phyloP scores from a whole-genome alignment of 805 yeast species.

The Torulaspora maleeae region DNA sequence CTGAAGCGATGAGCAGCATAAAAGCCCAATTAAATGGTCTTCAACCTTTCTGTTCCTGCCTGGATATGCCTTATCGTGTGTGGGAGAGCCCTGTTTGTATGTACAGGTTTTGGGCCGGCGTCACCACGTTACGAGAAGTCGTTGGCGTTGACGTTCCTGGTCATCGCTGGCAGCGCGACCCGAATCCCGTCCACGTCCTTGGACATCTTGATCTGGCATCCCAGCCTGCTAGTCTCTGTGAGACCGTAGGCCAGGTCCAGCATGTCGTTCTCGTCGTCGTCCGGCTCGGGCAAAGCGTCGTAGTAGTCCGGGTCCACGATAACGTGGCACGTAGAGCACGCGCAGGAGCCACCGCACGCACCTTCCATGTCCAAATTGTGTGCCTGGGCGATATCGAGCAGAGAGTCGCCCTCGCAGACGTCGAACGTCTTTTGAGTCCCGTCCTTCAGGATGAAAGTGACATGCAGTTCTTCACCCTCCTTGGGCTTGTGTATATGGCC shows the following conservation, averaged over 20 bases:
- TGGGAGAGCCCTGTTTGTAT: neutral
- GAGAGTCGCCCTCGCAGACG: conserved; percentile 86
- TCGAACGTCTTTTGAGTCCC: conserved; percentile 79
- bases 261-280: conserved; percentile 98
- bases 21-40: neutral
- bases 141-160: conserved; percentile 78
- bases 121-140: conserved; percentile 53
- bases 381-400: conserved; percentile 93
- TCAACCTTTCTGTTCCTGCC: neutral
- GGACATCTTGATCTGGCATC: conserved; percentile 87
- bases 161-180: conserved; percentile 96
- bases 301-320: conserved; percentile 93
- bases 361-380: conserved; percentile 93
- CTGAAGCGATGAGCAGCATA: neutral
- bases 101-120: neutral
- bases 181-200: conserved; percentile 89
- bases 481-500: conserved; percentile 89
- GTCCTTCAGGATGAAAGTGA: conserved; percentile 88
- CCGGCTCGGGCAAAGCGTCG: conserved; percentile 89
- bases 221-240: conserved; percentile 93
- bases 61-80: neutral
- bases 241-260: conserved; percentile 94
- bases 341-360: conserved; percentile 99
- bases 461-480: conserved; percentile 84
- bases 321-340: conserved; percentile 96